Conservation (phyloP, 164 flowering plant genomes). For the Magnolia sinica region DNA sequence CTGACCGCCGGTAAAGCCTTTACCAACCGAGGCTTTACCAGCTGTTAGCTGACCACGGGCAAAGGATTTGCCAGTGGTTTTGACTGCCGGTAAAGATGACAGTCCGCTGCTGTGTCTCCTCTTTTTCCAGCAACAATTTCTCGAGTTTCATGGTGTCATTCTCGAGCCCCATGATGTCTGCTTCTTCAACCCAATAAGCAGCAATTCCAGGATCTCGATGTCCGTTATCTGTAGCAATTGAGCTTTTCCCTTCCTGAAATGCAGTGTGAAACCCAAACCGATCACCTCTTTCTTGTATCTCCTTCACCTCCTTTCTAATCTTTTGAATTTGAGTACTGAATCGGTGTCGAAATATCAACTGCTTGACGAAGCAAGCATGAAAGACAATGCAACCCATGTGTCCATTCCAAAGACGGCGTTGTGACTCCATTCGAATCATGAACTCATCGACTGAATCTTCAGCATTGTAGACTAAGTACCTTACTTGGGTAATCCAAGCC, state of each 20-base stretch:
- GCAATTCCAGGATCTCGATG: background rate
- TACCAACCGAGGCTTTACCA: no score
- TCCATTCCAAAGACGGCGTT: background rate
- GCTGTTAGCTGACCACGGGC: no score
- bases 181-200: background rate
- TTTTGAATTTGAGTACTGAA: background rate
- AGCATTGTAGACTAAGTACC: background rate
- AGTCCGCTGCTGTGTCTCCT: background rate
- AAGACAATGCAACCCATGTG: background rate
- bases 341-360: background rate
- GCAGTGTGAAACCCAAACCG: background rate
- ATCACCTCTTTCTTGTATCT: background rate
- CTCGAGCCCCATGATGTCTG: background rate
- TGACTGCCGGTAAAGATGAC: no score
- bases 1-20: no score
- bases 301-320: background rate
- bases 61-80: no score
- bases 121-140: background rate
- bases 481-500: constrained; percentile 1
- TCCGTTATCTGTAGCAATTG: background rate
- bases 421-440: background rate
- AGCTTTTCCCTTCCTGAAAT: background rate
- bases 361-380: background rate
- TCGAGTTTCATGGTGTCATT: background rate
- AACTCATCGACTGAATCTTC: constrained; percentile 9